phyloP scores from a whole-genome alignment of 306 rosid genomes.

The Coriaria nepalensis region DNA sequence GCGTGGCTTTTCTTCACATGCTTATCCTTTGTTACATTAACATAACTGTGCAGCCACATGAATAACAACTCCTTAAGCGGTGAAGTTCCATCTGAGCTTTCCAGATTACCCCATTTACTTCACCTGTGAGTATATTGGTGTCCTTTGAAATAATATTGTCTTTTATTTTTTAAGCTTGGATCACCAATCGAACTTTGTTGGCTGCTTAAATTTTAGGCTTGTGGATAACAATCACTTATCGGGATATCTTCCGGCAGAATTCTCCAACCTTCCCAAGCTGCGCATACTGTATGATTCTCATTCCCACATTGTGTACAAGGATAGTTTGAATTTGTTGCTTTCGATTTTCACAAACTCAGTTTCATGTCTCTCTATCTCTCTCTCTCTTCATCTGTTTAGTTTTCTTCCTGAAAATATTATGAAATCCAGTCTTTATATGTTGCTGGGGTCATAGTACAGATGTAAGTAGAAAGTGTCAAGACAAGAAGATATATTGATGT shows the following conservation, averaged over 20 bases:
- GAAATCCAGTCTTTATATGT: no score
- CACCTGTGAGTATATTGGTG: conserved; percentile 32
- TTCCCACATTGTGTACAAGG: not conserved
- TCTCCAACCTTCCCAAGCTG: conserved; percentile 13
- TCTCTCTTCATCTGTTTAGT: not conserved
- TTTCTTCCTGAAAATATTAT: not conserved
- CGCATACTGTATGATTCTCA: conserved; percentile 24
- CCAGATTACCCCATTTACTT: conserved; percentile 12
- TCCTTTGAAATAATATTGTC: not conserved
- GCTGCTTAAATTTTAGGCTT: conserved; percentile 20
- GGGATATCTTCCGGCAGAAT: conserved; percentile 32
- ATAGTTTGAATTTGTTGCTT: conserved; percentile 1
- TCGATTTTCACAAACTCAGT: not conserved
- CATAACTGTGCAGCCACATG: conserved; percentile 29
- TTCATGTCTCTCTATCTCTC: not conserved
- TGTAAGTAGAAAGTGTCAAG: no score
- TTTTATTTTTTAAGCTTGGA: no score
- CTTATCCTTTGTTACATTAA: not conserved
- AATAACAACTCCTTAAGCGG: conserved; percentile 41
- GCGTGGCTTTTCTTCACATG: not conserved
- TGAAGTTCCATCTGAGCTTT: conserved; percentile 31
- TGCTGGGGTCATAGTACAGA: no score
- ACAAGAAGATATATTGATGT: not conserved
- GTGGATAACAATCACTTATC: conserved; percentile 37
- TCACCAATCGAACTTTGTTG: not conserved